These are phyloP conservation scores for Aureobasidium sp. DNA, from an alignment of 2,329 filamentous ascomycete species.

Conservation along the genomic window DNA sequence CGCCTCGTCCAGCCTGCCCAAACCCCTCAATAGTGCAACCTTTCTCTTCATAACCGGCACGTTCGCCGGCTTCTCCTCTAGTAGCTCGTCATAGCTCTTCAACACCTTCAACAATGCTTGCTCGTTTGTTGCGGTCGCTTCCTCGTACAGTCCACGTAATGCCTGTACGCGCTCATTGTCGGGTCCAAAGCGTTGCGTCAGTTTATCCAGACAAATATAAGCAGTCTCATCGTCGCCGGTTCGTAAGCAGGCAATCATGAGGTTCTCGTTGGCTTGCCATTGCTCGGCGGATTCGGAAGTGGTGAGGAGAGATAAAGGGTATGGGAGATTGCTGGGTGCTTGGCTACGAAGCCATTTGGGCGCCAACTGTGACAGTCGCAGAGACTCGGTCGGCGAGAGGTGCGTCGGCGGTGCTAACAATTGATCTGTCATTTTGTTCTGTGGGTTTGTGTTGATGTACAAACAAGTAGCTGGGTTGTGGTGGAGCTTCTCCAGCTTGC, in stretches of 20 bases:
- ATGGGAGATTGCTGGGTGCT: slow-evolving; percentile 34
- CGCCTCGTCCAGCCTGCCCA: slow-evolving; percentile 65
- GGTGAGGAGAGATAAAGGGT: slow-evolving; percentile 45
- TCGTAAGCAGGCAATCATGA: slow-evolving; percentile 75
- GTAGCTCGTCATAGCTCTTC: slow-evolving; percentile 67
- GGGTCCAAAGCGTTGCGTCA: slow-evolving; percentile 73
- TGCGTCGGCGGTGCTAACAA: slow-evolving; percentile 35
- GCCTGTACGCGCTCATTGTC: slow-evolving; percentile 83
- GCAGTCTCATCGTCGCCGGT: slow-evolving; percentile 77
- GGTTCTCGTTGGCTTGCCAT: slow-evolving; percentile 81
- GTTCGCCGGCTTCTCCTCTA: slow-evolving; percentile 69
- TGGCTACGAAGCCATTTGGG: slow-evolving; percentile 32
- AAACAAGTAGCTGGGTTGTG: neutral
- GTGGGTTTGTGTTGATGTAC: neutral
- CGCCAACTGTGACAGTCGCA: slow-evolving; percentile 43
- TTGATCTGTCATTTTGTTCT: slow-evolving; percentile 25
- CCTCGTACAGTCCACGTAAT: slow-evolving; percentile 72
- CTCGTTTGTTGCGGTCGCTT: slow-evolving; percentile 65
- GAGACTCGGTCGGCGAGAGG: slow-evolving; percentile 33
- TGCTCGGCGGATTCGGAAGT: slow-evolving; percentile 65
- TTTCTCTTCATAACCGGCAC: slow-evolving; percentile 80
- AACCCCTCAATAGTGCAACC: slow-evolving; percentile 68
- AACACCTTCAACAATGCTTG: slow-evolving; percentile 62
- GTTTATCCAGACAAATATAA: slow-evolving; percentile 63
- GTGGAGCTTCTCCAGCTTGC: slow-evolving; percentile 10